Evolutionary conservation across 148 eudicot genomes (phyloP).

Genomic region (Drosera capensis): DNA sequence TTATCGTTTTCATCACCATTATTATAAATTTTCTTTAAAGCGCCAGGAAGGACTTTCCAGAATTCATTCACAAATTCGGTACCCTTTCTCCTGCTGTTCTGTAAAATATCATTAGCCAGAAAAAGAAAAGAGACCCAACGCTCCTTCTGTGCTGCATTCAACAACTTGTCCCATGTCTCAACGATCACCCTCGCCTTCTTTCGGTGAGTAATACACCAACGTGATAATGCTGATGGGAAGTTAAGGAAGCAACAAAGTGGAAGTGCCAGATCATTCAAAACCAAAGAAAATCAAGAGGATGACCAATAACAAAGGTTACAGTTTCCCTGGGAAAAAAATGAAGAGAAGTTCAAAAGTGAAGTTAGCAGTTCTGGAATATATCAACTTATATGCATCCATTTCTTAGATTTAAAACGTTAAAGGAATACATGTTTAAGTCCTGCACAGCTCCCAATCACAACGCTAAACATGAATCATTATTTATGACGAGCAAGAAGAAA

Average conservation of each 20-base stretch:
- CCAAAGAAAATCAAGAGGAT: too few relatives aligned
- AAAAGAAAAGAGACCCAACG: constrained; percentile 61
- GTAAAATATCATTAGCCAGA: constrained; percentile 88
- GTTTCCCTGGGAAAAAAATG: too few relatives aligned
- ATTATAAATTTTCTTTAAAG: constrained; percentile 57
- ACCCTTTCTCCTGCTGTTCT: constrained; percentile 89
- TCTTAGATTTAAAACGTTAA: too few relatives aligned
- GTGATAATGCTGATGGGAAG: constrained; percentile 58
- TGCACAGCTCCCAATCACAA: too few relatives aligned
- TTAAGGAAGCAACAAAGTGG: constrained; percentile 21
- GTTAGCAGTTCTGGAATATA: too few relatives aligned
- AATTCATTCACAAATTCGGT: constrained; percentile 91
- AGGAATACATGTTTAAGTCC: too few relatives aligned
- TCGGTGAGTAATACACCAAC: constrained; percentile 69
- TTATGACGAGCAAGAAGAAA: too few relatives aligned
- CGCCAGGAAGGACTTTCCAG: constrained; percentile 90
- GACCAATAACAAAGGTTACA: too few relatives aligned
- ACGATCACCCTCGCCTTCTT: constrained; percentile 74
- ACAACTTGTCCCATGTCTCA: constrained; percentile 77
- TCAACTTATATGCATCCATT: too few relatives aligned
- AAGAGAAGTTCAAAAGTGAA: too few relatives aligned
- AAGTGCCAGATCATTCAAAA: constrained; percentile 1
- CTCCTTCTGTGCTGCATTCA: constrained; percentile 53
- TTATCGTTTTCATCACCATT: constrained; percentile 57
- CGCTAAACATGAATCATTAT: too few relatives aligned